Conservation (phyloP, 169 alveolate species). For the Perkinsus marinus region DNA sequence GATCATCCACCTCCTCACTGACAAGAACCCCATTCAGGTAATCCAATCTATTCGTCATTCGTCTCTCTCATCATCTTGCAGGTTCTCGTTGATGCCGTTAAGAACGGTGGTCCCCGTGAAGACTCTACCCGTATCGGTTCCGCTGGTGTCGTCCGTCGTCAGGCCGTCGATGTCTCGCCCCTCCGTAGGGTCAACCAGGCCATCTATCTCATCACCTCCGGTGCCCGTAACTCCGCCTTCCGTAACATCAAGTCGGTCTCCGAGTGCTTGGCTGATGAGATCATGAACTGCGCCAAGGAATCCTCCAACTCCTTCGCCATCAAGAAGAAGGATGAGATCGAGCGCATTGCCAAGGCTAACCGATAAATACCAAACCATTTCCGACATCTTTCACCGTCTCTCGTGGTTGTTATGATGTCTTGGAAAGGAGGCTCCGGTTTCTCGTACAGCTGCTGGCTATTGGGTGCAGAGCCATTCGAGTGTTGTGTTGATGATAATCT, state of each 20-base stretch:
- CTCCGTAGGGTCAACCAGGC: constrained; percentile 97
- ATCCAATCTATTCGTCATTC: neutral
- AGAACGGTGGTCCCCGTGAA: constrained; percentile 98
- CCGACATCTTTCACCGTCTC: neutral
- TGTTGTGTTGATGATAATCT: neutral
- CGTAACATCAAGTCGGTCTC: constrained; percentile 94
- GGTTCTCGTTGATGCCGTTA: constrained; percentile 88
- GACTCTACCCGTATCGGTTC: constrained; percentile 75
- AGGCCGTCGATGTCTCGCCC: constrained; percentile 98
- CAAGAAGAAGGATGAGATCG: constrained; percentile 99
- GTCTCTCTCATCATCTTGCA: neutral
- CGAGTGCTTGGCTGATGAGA: constrained; percentile 98
- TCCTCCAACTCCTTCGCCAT: constrained; percentile 92
- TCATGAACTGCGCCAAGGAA: constrained; percentile 93
- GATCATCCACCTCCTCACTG: constrained; percentile 88
- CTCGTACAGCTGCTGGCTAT: neutral
- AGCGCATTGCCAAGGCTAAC: constrained; percentile 98
- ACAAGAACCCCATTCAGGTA: constrained; percentile 90
- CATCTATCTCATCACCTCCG: constrained; percentile 90
- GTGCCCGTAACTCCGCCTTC: constrained; percentile 92
- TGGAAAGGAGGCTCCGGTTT: neutral
- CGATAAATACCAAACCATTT: constrained; percentile 56
- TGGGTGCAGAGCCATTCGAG: neutral
- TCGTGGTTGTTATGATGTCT: neutral
- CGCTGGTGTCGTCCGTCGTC: constrained; percentile 96